Evolutionary conservation across 805 yeast species (phyloP).

Genomic region (Hanseniaspora hatyaiensis): DNA sequence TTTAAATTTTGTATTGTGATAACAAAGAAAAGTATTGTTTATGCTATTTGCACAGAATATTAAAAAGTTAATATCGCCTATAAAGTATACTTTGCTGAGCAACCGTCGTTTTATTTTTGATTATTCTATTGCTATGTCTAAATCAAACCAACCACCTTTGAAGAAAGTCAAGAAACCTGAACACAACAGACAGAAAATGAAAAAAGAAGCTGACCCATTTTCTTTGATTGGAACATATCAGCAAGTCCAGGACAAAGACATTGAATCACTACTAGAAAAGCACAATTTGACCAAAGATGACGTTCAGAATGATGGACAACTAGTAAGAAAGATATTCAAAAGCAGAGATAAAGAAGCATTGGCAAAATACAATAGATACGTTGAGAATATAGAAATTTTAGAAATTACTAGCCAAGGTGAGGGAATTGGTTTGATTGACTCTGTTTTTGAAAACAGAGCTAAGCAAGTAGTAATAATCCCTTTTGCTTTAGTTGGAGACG

Average conservation of each 20-base stretch:
- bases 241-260: constrained; percentile 47
- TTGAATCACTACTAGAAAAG: constrained; percentile 42
- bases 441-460: constrained; percentile 38
- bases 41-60: no score
- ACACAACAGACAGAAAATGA: constrained; percentile 28
- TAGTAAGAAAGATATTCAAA: constrained; percentile 42
- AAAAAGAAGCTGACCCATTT: constrained; percentile 55
- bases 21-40: no score
- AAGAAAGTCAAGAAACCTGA: constrained; percentile 8
- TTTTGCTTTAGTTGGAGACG: constrained; percentile 79
- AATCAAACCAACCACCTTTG: constrained; percentile 8
- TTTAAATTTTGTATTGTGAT: no score
- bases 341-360: constrained; percentile 29
- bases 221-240: constrained; percentile 52
- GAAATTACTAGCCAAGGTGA: constrained; percentile 71
- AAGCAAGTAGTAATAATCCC: constrained; percentile 70
- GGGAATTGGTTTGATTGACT: constrained; percentile 60
- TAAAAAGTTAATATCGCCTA: no score
- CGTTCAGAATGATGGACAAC: constrained; percentile 53
- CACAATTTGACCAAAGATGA: constrained; percentile 35
- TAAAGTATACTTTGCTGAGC: no score
- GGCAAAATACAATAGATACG: constrained; percentile 46
- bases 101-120: no score
- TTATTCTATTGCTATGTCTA: no score
- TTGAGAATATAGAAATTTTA: constrained; percentile 45